Conservation (phyloP, 768 basidiomycete genomes). For the Mrakia blollopis region DNA sequence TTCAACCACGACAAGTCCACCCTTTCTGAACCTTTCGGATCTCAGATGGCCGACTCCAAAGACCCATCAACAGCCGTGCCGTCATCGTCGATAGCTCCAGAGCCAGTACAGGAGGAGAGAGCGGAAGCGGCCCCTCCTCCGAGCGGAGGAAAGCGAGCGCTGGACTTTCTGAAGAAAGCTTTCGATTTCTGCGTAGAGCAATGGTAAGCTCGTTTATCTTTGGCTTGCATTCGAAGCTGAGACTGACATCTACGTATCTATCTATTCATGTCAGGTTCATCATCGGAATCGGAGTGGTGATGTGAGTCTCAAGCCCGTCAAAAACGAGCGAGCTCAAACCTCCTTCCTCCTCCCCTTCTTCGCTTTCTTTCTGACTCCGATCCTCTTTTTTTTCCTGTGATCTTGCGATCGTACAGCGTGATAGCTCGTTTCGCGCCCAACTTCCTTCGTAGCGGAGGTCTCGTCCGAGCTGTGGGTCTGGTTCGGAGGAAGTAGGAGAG, state of each 20-base stretch:
- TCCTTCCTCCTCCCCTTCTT: too few relatives aligned
- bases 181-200: constrained; percentile 24
- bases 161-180: background rate
- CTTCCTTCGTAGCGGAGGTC: constrained; percentile 39
- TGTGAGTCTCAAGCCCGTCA: background rate
- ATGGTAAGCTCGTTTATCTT: background rate
- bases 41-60: background rate
- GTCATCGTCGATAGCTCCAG: background rate
- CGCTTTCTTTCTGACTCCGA: background rate
- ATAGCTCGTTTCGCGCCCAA: constrained; percentile 39
- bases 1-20: too few relatives aligned
- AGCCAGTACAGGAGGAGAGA: background rate
- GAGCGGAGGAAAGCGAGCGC: background rate
- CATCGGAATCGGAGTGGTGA: constrained; percentile 29
- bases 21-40: too few relatives aligned
- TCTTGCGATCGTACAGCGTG: constrained; percentile 19
- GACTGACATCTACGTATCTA: background rate
- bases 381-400: too few relatives aligned
- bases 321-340: background rate
- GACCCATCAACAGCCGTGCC: background rate
- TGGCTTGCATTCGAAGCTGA: too few relatives aligned
- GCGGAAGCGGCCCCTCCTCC: too few relatives aligned
- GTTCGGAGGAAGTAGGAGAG: background rate
- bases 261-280: constrained; percentile 2
- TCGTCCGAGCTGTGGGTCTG: constrained; percentile 32